phyloP scores from a whole-genome alignment of 2,329 filamentous ascomycete species.

The Colletotrichum sp. region DNA sequence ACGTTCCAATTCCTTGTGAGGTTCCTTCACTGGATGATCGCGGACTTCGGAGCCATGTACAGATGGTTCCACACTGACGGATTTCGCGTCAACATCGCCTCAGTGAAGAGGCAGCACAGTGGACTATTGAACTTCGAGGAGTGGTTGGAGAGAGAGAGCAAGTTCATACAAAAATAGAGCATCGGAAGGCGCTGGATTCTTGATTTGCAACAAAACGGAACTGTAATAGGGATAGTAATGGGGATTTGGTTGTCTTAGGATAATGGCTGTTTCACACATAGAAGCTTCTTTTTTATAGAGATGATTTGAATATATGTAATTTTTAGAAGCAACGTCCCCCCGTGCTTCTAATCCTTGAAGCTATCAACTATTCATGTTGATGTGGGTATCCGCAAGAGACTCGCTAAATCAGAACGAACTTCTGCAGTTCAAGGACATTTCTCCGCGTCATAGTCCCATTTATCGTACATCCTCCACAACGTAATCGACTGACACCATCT shows the following conservation, averaged over 20 bases:
- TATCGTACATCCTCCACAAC: not conserved
- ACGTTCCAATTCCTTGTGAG: not conserved
- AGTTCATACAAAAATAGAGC: not conserved
- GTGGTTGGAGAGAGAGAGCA: not conserved
- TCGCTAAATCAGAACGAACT: not conserved
- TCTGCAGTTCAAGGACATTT: not conserved
- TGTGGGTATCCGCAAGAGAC: not conserved
- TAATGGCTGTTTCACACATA: not conserved
- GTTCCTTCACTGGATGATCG: not conserved
- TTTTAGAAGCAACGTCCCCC: no score
- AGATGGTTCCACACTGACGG: not conserved
- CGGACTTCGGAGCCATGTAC: not conserved
- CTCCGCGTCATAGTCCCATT: not conserved
- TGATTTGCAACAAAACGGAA: not conserved
- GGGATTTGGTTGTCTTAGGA: no score
- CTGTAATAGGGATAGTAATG: not conserved
- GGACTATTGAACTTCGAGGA: not conserved
- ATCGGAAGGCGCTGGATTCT: rapidly evolving
- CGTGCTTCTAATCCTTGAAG: not conserved
- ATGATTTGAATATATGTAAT: not conserved
- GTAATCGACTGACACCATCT: not conserved
- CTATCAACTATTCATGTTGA: not conserved
- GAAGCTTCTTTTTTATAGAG: not conserved
- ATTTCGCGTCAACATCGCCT: not conserved
- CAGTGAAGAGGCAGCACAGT: not conserved